These are phyloP conservation scores for Polytrichum formosum DNA, from an alignment of 225 moss, liverwort and hornwort genomes.

Conservation along the genomic window DNA sequence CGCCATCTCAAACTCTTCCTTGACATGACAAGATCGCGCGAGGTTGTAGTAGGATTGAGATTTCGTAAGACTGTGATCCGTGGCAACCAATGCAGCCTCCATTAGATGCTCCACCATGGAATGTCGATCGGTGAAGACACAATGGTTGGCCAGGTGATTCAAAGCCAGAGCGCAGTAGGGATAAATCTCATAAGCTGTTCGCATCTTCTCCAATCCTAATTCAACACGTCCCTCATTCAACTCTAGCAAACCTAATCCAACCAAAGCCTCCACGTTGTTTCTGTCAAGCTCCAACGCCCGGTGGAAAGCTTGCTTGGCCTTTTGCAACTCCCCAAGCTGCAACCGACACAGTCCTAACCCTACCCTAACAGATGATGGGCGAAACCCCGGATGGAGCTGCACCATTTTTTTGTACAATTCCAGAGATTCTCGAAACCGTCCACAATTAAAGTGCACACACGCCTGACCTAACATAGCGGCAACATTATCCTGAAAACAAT, in stretches of 20 bases:
- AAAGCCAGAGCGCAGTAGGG: slow-evolving; percentile 87
- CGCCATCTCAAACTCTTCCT: slow-evolving; percentile 93
- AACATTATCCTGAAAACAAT: slow-evolving; percentile 89
- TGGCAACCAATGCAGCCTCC: slow-evolving; percentile 90
- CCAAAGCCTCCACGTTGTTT: slow-evolving; percentile 81
- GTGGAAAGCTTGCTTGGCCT: slow-evolving; percentile 94
- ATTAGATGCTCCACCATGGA: slow-evolving; percentile 94
- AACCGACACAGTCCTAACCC: slow-evolving; percentile 91
- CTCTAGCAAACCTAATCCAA: slow-evolving; percentile 85
- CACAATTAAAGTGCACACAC: slow-evolving; percentile 93
- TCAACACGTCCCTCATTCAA: slow-evolving; percentile 80
- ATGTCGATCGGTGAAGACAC: slow-evolving; percentile 88
- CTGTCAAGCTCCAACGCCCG: slow-evolving; percentile 91
- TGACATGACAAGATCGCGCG: slow-evolving; percentile 86
- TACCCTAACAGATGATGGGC: slow-evolving; percentile 87
- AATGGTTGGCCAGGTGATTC: slow-evolving; percentile 88
- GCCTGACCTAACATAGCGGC: slow-evolving; percentile 93
- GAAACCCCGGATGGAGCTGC: slow-evolving; percentile 79
- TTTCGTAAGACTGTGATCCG: slow-evolving; percentile 86
- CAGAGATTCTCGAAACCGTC: slow-evolving; percentile 77
- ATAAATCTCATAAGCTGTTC: slow-evolving; percentile 80
- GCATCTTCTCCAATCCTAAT: slow-evolving; percentile 88
- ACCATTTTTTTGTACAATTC: slow-evolving; percentile 80
- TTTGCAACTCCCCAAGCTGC: slow-evolving; percentile 83
- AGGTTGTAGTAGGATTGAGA: slow-evolving; percentile 89